phyloP scores from a whole-genome alignment of 805 yeast species.

The Sugiyamaella valdiviana region DNA sequence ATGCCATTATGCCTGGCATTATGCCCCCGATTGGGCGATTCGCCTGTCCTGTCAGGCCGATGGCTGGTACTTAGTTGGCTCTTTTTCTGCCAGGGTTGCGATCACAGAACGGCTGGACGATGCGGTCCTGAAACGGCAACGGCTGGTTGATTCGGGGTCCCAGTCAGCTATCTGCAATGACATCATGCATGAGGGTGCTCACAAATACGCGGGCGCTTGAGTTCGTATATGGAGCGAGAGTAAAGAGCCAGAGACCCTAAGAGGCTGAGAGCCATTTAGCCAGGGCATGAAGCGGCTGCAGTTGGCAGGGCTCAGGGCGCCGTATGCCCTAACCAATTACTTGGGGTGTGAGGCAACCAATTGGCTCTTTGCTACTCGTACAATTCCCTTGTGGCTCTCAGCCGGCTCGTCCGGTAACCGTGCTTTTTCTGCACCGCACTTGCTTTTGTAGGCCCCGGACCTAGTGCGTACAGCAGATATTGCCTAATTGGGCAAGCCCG shows the following conservation, averaged over 20 bases:
- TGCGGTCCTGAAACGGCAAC: neutral
- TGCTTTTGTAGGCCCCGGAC: neutral
- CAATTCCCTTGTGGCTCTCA: no score
- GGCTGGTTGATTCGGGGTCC: neutral
- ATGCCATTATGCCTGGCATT: no score
- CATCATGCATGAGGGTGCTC: neutral
- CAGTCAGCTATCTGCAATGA: neutral
- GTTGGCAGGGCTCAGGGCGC: no score
- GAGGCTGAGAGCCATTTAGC: no score
- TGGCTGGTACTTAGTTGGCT: neutral
- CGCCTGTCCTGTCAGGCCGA: no score
- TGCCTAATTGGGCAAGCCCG: neutral
- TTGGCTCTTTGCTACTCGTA: no score
- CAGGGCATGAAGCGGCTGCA: no score
- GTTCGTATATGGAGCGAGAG: no score
- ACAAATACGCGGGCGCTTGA: neutral
- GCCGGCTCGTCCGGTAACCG: neutral
- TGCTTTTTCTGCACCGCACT: neutral
- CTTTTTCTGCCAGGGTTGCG: neutral
- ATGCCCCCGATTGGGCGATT: no score
- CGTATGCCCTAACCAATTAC: no score
- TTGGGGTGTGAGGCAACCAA: no score
- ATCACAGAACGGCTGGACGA: neutral
- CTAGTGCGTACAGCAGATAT: neutral
- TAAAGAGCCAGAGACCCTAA: no score